Percentiles rank a stretch among this genome's conserved stretches.
phyloP scores from a whole-genome alignment of 2,329 filamentous ascomycete genomes.

The Ceratocystis variospora region DNA sequence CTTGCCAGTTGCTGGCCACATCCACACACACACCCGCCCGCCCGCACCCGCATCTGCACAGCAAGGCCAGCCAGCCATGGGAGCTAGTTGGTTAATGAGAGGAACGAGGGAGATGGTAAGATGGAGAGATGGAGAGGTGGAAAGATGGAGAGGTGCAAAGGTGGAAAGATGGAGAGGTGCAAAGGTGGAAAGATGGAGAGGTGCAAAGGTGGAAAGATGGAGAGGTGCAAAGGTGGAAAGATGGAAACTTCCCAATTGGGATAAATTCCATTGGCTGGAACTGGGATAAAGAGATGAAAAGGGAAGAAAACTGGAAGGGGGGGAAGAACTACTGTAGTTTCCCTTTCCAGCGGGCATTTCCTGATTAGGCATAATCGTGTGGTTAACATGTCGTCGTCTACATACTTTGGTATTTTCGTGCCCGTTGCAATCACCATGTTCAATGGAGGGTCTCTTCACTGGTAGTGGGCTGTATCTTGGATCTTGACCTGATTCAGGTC shows the following conservation, averaged over 20 bases:
- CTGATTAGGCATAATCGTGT: background rate
- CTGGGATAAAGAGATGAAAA: background rate
- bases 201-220: background rate
- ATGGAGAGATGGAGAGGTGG: background rate
- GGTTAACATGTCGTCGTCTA: background rate
- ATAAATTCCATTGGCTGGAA: background rate
- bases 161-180: background rate
- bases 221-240: background rate
- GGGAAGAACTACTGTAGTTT: background rate
- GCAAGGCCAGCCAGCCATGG: background rate
- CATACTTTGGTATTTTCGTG: background rate
- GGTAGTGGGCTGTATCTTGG: too few relatives aligned
- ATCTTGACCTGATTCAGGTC: too few relatives aligned
- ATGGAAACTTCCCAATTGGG: background rate
- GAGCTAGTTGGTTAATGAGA: too few relatives aligned
- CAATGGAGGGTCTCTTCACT: background rate
- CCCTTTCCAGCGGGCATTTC: background rate
- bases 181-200: background rate
- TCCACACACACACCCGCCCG: background rate
- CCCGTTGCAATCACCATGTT: too few relatives aligned
- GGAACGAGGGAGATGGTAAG: too few relatives aligned
- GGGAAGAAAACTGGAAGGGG: background rate
- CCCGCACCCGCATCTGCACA: background rate
- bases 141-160: background rate
- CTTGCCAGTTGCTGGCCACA: background rate